Evolutionary conservation across 192 early-diverging fungal genomes (phyloP).

Genomic region (Backusella mclennaniae): DNA sequence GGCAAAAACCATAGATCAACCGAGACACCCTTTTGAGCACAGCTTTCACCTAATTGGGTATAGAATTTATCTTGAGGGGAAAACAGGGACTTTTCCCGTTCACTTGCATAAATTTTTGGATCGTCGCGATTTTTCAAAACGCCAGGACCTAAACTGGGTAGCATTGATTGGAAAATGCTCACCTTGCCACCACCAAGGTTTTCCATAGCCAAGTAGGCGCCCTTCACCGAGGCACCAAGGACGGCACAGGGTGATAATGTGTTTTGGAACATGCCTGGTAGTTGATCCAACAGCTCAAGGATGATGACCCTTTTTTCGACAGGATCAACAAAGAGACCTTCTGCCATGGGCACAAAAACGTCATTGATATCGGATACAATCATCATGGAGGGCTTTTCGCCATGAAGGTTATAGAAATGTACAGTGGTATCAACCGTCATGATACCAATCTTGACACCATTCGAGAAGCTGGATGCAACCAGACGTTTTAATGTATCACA

Average conservation of each 20-base stretch:
- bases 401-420: constrained; percentile 94
- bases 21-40: constrained; percentile 77
- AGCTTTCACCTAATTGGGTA: constrained; percentile 78
- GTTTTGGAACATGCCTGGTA: constrained; percentile 81
- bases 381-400: constrained; percentile 84
- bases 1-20: constrained; percentile 94
- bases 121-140: constrained; percentile 86
- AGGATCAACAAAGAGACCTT: constrained; percentile 91
- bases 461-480: constrained; percentile 56
- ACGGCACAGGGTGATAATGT: constrained; percentile 74
- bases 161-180: constrained; percentile 81
- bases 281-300: constrained; percentile 73
- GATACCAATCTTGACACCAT: constrained; percentile 74
- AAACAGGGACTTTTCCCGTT: constrained; percentile 88
- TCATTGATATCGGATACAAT: constrained; percentile 90
- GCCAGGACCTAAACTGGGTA: constrained; percentile 89
- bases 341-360: constrained; percentile 91
- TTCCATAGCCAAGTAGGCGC: constrained; percentile 71
- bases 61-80: constrained; percentile 88
- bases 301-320: constrained; percentile 75
- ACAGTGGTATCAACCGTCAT: constrained; percentile 88
- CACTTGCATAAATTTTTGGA: constrained; percentile 82
- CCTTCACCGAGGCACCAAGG: constrained; percentile 80
- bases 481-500: constrained; percentile 68
- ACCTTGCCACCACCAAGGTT: constrained; percentile 76